phyloP scores from a whole-genome alignment of 257 asterid species.

The Marsdenia floribunda region DNA sequence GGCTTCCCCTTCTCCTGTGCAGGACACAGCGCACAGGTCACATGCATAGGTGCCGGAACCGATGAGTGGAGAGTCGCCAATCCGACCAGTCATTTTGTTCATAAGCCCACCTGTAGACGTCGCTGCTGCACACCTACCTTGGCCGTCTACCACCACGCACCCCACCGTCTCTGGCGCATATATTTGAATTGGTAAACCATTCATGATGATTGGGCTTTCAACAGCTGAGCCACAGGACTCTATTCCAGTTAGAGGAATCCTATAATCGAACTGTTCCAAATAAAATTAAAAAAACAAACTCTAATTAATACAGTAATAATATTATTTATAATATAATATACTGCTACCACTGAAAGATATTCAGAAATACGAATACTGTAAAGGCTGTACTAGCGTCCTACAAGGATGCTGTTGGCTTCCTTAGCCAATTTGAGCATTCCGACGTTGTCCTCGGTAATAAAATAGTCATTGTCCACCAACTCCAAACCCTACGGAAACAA shows the following conservation, averaged over 20 bases:
- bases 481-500: conserved; percentile 61
- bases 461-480: conserved; percentile 67
- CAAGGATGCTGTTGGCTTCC: conserved; percentile 82
- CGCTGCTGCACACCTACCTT: conserved; percentile 89
- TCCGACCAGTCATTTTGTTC: conserved; percentile 85
- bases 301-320: neutral
- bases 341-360: too few species aligned
- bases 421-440: conserved; percentile 93
- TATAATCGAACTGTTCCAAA: conserved; percentile 58
- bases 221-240: conserved; percentile 49
- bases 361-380: too few species aligned
- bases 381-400: conserved; percentile 16
- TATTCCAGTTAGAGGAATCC: conserved; percentile 49
- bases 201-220: conserved; percentile 64
- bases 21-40: conserved; percentile 72
- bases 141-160: conserved; percentile 80
- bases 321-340: neutral
- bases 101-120: conserved; percentile 95
- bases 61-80: conserved; percentile 89
- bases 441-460: conserved; percentile 81
- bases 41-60: conserved; percentile 92
- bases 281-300: neutral
- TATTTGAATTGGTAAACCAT: conserved; percentile 76
- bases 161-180: conserved; percentile 96
- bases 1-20: conserved; percentile 99